Percentiles rank a stretch among this genome's conserved stretches.
phyloP scores from a whole-genome alignment of 2,329 filamentous ascomycete genomes.

The Fusarium armeniacum region DNA sequence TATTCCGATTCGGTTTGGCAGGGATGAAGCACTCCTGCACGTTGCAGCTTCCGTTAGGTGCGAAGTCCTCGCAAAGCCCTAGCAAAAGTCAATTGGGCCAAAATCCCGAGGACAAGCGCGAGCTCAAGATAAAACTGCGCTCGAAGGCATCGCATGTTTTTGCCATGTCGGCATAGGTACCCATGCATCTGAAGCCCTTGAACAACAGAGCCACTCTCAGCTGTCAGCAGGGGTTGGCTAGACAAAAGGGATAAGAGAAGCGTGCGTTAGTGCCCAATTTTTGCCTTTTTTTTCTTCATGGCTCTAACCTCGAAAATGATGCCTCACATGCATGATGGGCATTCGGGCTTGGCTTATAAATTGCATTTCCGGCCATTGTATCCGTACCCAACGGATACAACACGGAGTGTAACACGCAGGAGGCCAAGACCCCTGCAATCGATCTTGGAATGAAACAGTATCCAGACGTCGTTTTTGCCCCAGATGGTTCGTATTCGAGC shows the following conservation, averaged over 20 bases:
- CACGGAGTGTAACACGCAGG: background rate
- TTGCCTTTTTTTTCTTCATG: slow-evolving; percentile 1
- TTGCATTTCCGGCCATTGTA: background rate
- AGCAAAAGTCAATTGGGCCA: slow-evolving; percentile 14
- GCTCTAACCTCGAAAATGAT: slow-evolving; percentile 16
- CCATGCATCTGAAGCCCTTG: background rate
- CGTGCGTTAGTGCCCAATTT: slow-evolving; percentile 20
- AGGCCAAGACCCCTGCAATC: slow-evolving; percentile 12
- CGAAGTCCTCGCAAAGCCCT: background rate
- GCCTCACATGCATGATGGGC: slow-evolving; percentile 15
- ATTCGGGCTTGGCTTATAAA: slow-evolving; percentile 13
- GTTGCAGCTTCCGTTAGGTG: slow-evolving; percentile 21
- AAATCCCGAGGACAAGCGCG: background rate
- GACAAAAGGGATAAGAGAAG: slow-evolving; percentile 10
- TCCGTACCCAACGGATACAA: slow-evolving; percentile 23
- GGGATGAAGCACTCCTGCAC: slow-evolving; percentile 16
- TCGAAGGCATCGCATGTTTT: slow-evolving; percentile 35
- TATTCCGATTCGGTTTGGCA: slow-evolving; percentile 10
- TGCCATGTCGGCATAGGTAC: background rate
- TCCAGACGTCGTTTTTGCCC: slow-evolving; percentile 3
- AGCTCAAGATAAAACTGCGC: slow-evolving; percentile 15
- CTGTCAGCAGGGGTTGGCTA: slow-evolving; percentile 11
- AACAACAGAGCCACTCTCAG: slow-evolving; percentile 13
- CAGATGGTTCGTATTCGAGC: slow-evolving; percentile 12
- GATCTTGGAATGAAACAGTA: slow-evolving; percentile 11